These are phyloP conservation scores for Epichloe elymi DNA, from an alignment of 2,329 filamentous ascomycete genomes.

Conservation along the genomic window DNA sequence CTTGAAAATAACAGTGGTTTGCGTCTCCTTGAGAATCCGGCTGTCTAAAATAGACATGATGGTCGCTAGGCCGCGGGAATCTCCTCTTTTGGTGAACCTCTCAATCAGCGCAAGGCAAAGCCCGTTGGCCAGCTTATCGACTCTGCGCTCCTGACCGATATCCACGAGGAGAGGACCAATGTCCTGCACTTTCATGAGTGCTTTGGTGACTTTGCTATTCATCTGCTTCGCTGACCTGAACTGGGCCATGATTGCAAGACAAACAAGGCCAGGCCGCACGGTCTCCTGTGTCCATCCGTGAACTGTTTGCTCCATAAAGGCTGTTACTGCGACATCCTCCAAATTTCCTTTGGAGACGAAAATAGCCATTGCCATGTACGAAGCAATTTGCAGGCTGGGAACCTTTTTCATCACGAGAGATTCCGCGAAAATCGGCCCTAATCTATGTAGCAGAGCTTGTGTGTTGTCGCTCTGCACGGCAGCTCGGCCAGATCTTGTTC, in stretches of 20 bases:
- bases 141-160: slow-evolving; percentile 50
- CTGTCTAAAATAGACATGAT: slow-evolving; percentile 50
- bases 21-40: slow-evolving; percentile 47
- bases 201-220: slow-evolving; percentile 56
- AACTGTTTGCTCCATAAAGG: slow-evolving; percentile 80
- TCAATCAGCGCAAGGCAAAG: slow-evolving; percentile 55
- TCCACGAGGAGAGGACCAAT: slow-evolving; percentile 46
- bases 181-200: slow-evolving; percentile 49
- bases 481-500: slow-evolving; percentile 59
- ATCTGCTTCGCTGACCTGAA: slow-evolving; percentile 59
- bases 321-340: slow-evolving; percentile 66
- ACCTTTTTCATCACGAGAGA: slow-evolving; percentile 64
- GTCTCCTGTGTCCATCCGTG: slow-evolving; percentile 65
- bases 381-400: slow-evolving; percentile 69
- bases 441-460: slow-evolving; percentile 57
- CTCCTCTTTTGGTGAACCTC: slow-evolving; percentile 45
- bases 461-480: slow-evolving; percentile 69
- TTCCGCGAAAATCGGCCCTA: slow-evolving; percentile 60
- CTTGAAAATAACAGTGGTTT: slow-evolving; percentile 52
- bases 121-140: slow-evolving; percentile 60
- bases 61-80: slow-evolving; percentile 40
- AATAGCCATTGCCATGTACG: slow-evolving; percentile 82
- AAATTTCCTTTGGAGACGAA: slow-evolving; percentile 72
- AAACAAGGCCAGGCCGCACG: slow-evolving; percentile 59
- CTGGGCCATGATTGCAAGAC: slow-evolving; percentile 69